These are phyloP conservation scores for Magnolia changhungtana DNA, from an alignment of 164 flowering plant genomes.

Conservation along the genomic window DNA sequence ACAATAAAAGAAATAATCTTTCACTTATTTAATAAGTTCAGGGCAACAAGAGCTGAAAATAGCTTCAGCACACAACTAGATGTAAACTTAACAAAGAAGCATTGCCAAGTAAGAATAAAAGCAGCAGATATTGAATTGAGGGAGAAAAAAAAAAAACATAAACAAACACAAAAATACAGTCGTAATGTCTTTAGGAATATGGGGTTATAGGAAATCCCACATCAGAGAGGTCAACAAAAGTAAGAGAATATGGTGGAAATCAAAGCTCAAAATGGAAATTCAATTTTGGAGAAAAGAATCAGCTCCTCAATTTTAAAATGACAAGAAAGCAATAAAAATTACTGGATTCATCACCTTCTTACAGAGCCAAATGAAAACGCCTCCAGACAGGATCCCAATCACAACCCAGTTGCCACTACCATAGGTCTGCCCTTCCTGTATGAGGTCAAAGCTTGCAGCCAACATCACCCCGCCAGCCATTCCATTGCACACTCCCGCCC, in stretches of 20 bases:
- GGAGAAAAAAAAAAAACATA: too few relatives aligned
- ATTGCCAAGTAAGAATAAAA: constrained; percentile 3
- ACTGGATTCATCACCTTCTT: constrained; percentile 61
- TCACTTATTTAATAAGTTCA: neutral
- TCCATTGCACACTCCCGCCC: constrained; percentile 97
- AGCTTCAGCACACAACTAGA: neutral
- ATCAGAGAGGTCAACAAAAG: neutral
- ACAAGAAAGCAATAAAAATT: constrained; percentile 6
- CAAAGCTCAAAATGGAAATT: neutral
- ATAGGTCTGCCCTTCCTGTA: constrained; percentile 90
- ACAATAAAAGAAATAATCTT: neutral
- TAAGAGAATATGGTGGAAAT: too few relatives aligned
- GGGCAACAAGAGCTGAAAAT: neutral
- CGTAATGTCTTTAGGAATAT: neutral
- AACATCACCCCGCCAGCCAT: constrained; percentile 99
- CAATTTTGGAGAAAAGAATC: neutral
- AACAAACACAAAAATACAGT: neutral
- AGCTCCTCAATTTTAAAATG: neutral
- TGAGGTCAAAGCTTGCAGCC: constrained; percentile 98
- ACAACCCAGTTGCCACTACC: constrained; percentile 94
- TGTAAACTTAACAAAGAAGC: neutral
- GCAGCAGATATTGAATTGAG: too few relatives aligned
- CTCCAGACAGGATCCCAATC: constrained; percentile 80
- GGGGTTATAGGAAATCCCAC: neutral
- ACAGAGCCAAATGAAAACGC: constrained; percentile 84